A percentile compares a stretch with the other conserved stretches of the same genome.
Conservation (phyloP, 139 green algal species). For the Astrephomene gubernaculifera region DNA sequence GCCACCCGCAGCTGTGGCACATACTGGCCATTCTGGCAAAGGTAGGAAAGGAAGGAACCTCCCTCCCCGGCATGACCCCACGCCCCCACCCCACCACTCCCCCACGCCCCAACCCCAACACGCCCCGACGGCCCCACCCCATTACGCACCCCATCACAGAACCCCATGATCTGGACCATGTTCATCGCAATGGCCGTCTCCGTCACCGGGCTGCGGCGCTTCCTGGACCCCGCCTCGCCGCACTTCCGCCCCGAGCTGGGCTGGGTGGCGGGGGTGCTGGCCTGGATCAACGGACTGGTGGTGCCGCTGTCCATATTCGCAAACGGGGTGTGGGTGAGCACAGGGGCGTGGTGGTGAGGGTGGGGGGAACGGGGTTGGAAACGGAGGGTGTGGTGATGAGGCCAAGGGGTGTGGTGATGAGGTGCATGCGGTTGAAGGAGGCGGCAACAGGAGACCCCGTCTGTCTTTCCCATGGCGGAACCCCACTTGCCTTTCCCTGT, state of each 20-base stretch:
- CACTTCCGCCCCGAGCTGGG: slow-evolving; percentile 32
- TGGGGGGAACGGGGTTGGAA: background rate
- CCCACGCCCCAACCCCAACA: background rate
- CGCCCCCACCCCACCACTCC: background rate
- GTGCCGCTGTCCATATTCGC: slow-evolving; percentile 50
- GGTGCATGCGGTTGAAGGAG: too few relatives aligned
- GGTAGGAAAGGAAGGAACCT: slow-evolving; percentile 18
- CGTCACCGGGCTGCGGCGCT: slow-evolving; percentile 34
- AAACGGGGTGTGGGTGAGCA: slow-evolving; percentile 42
- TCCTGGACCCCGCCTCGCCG: slow-evolving; percentile 42
- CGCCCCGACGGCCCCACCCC: background rate
- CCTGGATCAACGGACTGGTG: slow-evolving; percentile 30
- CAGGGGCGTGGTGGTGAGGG: background rate
- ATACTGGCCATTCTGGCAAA: slow-evolving; percentile 9
- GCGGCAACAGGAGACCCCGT: too few relatives aligned
- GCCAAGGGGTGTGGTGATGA: too few relatives aligned
- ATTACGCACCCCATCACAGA: slow-evolving; percentile 20
- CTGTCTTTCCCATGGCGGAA: too few relatives aligned
- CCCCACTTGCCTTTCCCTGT: too few relatives aligned
- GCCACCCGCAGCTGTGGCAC: slow-evolving; percentile 40
- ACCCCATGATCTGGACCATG: slow-evolving; percentile 58
- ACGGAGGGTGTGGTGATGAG: background rate
- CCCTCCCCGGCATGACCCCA: background rate
- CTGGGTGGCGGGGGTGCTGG: slow-evolving; percentile 26
- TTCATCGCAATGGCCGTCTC: slow-evolving; percentile 40